A percentile compares a stretch with the other conserved stretches of the same genome.
phyloP scores from a whole-genome alignment of 208 protist species.

The Leptomonas pyrrhocoris region DNA sequence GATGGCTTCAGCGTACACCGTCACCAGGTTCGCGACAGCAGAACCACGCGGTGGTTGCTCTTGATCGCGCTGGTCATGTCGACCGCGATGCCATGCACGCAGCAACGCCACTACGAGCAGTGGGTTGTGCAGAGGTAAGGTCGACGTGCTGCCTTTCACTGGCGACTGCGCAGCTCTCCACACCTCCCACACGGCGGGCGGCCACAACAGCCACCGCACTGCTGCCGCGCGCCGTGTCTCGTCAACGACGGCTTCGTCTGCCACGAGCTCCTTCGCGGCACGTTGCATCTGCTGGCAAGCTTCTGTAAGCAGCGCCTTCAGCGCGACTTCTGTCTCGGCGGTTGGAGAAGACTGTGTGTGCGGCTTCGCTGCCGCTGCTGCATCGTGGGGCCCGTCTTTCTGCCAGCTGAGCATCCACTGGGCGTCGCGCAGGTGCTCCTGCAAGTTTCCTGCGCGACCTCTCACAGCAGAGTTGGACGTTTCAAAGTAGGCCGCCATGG shows the following conservation, averaged over 20 bases:
- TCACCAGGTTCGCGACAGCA: not conserved
- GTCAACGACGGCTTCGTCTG: not conserved
- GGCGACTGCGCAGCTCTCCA: not conserved
- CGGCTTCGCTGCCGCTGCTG: no score
- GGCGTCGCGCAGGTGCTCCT: no score
- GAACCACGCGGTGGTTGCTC: not conserved
- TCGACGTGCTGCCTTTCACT: not conserved
- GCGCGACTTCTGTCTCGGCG: no score
- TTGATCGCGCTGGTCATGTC: not conserved
- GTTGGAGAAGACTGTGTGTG: no score
- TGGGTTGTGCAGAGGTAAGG: constrained; percentile 1
- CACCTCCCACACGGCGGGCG: constrained; percentile 17
- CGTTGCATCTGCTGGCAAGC: not conserved
- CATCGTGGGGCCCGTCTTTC: no score
- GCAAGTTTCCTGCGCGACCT: no score
- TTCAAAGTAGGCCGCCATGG: no score
- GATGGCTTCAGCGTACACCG: not conserved
- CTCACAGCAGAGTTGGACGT: no score
- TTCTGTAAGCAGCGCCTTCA: no score
- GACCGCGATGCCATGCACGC: constrained; percentile 2
- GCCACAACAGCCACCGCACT: constrained; percentile 25
- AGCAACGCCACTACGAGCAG: constrained; percentile 4
- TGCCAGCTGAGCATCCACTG: no score
- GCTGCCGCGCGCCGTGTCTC: not conserved
- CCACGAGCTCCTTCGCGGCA: not conserved